Base-by-base conservation (phyloP, 2,329 filamentous ascomycete genomes). In the Lasiodiplodia theobromae region DNA sequence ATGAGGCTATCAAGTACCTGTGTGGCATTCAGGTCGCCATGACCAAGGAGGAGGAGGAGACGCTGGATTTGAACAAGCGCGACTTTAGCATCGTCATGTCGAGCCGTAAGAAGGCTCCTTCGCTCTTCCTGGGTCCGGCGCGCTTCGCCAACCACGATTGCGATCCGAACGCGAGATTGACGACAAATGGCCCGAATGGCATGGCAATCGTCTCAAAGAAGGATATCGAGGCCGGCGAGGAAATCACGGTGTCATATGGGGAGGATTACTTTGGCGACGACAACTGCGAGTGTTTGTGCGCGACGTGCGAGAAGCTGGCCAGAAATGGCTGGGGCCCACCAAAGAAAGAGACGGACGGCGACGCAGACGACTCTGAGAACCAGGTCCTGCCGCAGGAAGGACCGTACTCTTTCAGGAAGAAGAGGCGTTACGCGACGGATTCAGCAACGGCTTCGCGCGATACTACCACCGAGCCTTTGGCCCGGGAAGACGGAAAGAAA, bases 141-240 rank as follows among this genome's bases (percentile, higher is more conserved):
- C 90, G 96, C 63, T 98, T 99, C 78, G 94, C 96, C 31, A 99
- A 99, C 77, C 96, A 99, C 80, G 96, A 99, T 79, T 99, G 96
- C 81, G 87, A 92, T 73, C 93, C 96, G 38, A 99, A 98, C 82
- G 94, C 94, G 10, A 88, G 90, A 76, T 86, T 99, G 54, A 91
- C 92, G 73, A 97, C 93, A 44, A 91, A 89, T 44, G 93, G 94
- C 56, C 88, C 91, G 68, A 90, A 94, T 69, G 93, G 93, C 44
- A 97, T 99, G 83, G 92, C 96, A 76, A 94, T 99, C 68, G 88
- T 97, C 62, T 93, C 96, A 2, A 88, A 89, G 40, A 89, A 90
- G 72, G 87, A 94, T 69, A 98, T 99, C 70, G 87, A 91, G 12
- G 84, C 91, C 0, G 96, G 94, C 3, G 94, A 99, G 70, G 96